Evolutionary conservation across 768 basidiomycete species (phyloP).

Genomic region (Hygrophorus pudorinus): DNA sequence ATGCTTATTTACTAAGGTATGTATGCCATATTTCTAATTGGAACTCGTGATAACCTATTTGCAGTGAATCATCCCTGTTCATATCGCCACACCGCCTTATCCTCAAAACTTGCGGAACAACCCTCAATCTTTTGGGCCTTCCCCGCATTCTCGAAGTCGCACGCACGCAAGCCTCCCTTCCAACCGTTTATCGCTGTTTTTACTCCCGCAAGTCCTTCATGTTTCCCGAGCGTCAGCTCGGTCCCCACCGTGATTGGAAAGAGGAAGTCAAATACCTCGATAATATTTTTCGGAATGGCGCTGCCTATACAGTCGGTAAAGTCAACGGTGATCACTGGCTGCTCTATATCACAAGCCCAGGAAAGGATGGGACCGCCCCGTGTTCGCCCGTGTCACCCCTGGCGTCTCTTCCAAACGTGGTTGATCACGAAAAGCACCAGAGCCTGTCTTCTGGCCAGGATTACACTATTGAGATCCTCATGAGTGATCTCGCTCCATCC

Average conservation of each 20-base stretch:
- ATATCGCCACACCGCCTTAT: conserved; percentile 93
- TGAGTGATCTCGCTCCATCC: conserved; percentile 76
- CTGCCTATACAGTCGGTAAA: conserved; percentile 94
- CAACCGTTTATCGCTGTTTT: conserved; percentile 81
- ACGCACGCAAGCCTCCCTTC: conserved; percentile 50
- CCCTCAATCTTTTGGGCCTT: conserved; percentile 91
- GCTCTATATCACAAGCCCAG: conserved; percentile 77
- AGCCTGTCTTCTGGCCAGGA: conserved; percentile 39
- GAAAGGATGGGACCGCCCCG: neutral
- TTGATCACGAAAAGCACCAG: conserved; percentile 3
- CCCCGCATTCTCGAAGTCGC: conserved; percentile 95
- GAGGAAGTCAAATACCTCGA: conserved; percentile 90
- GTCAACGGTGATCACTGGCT: conserved; percentile 99
- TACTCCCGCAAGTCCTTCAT: conserved; percentile 99
- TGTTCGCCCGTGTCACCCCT: neutral
- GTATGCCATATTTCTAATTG: conserved; percentile 14
- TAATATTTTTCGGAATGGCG: conserved; percentile 76
- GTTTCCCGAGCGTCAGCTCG: conserved; percentile 93
- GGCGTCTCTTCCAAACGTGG: conserved; percentile 1
- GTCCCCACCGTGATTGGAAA: conserved; percentile 90
- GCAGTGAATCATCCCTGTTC: conserved; percentile 96
- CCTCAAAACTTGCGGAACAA: conserved; percentile 98
- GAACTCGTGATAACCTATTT: conserved; percentile 8
- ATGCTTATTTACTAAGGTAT: conserved; percentile 94
- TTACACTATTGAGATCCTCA: conserved; percentile 96